phyloP scores from a whole-genome alignment of 202 grass and related monocot species.

The Schoenoplectus triqueter region DNA sequence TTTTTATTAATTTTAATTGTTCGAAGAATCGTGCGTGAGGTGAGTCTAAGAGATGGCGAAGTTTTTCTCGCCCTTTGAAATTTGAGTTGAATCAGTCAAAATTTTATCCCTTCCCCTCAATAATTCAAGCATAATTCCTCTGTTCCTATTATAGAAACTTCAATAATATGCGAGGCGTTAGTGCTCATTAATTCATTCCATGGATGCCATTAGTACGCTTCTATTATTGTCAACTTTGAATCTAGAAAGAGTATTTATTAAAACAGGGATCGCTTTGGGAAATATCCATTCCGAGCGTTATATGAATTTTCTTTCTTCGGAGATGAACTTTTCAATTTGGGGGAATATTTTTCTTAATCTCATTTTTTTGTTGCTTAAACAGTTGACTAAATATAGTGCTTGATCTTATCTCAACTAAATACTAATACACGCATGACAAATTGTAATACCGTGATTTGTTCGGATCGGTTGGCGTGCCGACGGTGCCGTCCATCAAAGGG shows the following conservation, averaged over 20 bases:
- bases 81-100: too few relatives aligned
- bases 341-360: not conserved
- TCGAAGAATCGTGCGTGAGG: too few relatives aligned
- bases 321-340: not conserved
- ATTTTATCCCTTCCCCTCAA: too few relatives aligned
- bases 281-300: slow-evolving; percentile 15
- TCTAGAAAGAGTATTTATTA: not conserved
- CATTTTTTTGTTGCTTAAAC: not conserved
- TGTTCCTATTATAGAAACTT: too few relatives aligned
- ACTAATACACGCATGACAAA: not conserved
- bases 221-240: not conserved
- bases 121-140: too few relatives aligned
- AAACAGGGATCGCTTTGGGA: not conserved
- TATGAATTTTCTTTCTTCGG: not conserved
- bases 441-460: not conserved
- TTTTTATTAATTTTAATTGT: too few relatives aligned
- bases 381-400: not conserved
- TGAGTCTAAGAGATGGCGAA: too few relatives aligned
- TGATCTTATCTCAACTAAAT: not conserved
- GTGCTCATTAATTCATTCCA: too few relatives aligned
- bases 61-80: too few relatives aligned
- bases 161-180: too few relatives aligned
- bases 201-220: too few relatives aligned
- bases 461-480: not conserved
- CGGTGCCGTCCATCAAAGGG: too few relatives aligned